A percentile compares a stretch with the other conserved stretches of the same genome.
phyloP scores from a whole-genome alignment of 139 green algal species.

The Protoeuglena noctilucae region DNA sequence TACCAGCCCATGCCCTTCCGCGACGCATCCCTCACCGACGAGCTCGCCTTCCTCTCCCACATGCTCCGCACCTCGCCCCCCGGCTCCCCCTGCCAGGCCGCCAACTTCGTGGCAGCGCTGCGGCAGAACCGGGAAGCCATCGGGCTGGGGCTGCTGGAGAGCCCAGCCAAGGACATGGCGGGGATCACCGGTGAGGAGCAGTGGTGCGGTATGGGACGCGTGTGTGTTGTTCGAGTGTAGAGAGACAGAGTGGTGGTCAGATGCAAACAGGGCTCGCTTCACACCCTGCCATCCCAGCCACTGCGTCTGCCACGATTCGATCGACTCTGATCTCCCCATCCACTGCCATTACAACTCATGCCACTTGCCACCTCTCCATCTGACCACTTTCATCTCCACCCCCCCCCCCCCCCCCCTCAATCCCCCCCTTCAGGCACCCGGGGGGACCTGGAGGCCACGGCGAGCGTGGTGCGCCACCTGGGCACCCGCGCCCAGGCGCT shows the following conservation, averaged over 20 bases:
- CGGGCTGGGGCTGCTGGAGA: conserved; percentile 66
- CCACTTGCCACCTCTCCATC: too few relatives aligned
- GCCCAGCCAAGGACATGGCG: conserved; percentile 12
- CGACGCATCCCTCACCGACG: conserved; percentile 76
- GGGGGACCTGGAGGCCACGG: conserved; percentile 14
- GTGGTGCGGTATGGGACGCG: not conserved
- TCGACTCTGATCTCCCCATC: too few relatives aligned
- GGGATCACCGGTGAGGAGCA: not conserved
- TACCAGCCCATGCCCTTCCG: conserved; percentile 41
- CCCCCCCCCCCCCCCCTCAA: not conserved
- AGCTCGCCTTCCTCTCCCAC: conserved; percentile 73
- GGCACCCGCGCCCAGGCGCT: conserved; percentile 48
- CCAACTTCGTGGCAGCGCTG: conserved; percentile 76
- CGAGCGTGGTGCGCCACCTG: conserved; percentile 38
- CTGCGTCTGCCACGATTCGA: too few relatives aligned
- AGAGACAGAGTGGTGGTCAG: too few relatives aligned
- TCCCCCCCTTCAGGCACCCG: conserved; percentile 8
- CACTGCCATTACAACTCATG: too few relatives aligned
- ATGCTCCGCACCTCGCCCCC: conserved; percentile 51
- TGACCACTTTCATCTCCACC: too few relatives aligned
- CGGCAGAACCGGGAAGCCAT: conserved; percentile 58
- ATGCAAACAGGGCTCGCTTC: too few relatives aligned
- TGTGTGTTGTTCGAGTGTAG: too few relatives aligned
- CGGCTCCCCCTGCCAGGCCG: conserved; percentile 54
- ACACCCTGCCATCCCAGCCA: too few relatives aligned